Evolutionary conservation across 2,329 filamentous ascomycete species (phyloP), one percentile per base, ranked within the genome.

Genomic region (Penicillium sp.): DNA sequence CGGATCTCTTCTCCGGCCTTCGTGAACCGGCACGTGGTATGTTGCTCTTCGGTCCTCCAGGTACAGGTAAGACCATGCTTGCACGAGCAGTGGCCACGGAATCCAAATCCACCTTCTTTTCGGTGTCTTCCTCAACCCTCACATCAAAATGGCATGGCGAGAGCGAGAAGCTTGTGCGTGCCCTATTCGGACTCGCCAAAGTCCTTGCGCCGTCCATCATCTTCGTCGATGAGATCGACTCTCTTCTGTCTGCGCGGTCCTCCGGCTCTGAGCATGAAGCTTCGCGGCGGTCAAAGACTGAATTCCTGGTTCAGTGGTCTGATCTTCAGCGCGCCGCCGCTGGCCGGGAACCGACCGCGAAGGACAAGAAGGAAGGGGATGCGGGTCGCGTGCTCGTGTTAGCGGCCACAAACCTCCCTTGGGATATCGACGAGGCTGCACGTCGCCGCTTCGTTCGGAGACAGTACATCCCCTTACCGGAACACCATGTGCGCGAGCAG

Each of bases 51-150:
- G 94, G 94, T 0, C 94, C 94, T 1, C 94, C 94, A 0, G 94
- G 94, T n/a, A 99, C 94, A 0, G 94, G 94, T 46, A 99, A 99
- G 73, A 99, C 94, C 0, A 99, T 99, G 94, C 78, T 99, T 33
- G 94, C 94, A 9, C 84, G 94, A 57, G 91, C 90, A 8, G 92
- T 97, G 0, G 94, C 94, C 1, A 97, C 94, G 0, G 94, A 99
- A 71, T 95, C 90, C 1, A 88, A 86, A 63, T 95, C 90, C 10
- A 95, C 95, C 0, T 99, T 97, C 73, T 97, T 99, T 74, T 95
- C 92, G 13, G 96, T 99, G 50, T 96, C 91, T 5, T 91, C 94
- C 14, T 95, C 90, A 67, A 95, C 89, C 62, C 75, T 99, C 59
- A 97, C 92, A 1, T 95, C 89, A 66, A 99, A 99, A 73, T 99